Conservation (phyloP, 148 eudicot species). For the Talinum fruticosum region DNA sequence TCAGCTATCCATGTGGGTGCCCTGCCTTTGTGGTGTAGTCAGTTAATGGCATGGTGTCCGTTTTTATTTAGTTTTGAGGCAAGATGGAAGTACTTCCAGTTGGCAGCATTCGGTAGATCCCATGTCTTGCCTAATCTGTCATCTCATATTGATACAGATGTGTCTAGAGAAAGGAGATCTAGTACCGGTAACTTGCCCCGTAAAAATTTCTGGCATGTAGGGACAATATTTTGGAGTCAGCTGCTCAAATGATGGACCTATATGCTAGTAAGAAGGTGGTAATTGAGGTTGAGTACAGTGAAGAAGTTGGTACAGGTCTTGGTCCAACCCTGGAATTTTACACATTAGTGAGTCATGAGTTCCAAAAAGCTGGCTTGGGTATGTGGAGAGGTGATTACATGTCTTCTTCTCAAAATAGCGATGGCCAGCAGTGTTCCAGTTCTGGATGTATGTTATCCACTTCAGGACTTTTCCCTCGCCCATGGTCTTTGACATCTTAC, state of each 20-base stretch:
- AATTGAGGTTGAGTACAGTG: slow-evolving; percentile 83
- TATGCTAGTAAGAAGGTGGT: slow-evolving; percentile 61
- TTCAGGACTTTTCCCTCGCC: slow-evolving; percentile 86
- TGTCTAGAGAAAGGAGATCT: slow-evolving; percentile 46
- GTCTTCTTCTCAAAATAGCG: slow-evolving; percentile 34
- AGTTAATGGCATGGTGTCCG: slow-evolving; percentile 67
- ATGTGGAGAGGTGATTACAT: slow-evolving; percentile 83
- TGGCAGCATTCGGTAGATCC: slow-evolving; percentile 65
- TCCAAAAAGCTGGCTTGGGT: slow-evolving; percentile 68
- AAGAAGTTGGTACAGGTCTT: slow-evolving; percentile 97
- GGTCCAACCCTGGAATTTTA: slow-evolving; percentile 97
- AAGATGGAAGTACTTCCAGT: slow-evolving; percentile 73
- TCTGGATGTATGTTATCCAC: slow-evolving; percentile 32
- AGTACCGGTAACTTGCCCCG: slow-evolving; percentile 45
- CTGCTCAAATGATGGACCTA: slow-evolving; percentile 75
- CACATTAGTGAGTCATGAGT: slow-evolving; percentile 78
- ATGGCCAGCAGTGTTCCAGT: slow-evolving; percentile 31
- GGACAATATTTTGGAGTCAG: slow-evolving; percentile 65
- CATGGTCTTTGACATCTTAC: slow-evolving; percentile 63
- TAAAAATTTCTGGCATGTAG: slow-evolving; percentile 70
- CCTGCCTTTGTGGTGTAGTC: slow-evolving; percentile 85
- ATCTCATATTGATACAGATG: slow-evolving; percentile 40
- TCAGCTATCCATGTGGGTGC: slow-evolving; percentile 65
- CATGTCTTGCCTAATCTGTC: slow-evolving; percentile 37
- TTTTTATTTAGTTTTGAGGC: slow-evolving; percentile 80